phyloP scores from a whole-genome alignment of 768 basidiomycete species.

The Exsudoporus frostii region DNA sequence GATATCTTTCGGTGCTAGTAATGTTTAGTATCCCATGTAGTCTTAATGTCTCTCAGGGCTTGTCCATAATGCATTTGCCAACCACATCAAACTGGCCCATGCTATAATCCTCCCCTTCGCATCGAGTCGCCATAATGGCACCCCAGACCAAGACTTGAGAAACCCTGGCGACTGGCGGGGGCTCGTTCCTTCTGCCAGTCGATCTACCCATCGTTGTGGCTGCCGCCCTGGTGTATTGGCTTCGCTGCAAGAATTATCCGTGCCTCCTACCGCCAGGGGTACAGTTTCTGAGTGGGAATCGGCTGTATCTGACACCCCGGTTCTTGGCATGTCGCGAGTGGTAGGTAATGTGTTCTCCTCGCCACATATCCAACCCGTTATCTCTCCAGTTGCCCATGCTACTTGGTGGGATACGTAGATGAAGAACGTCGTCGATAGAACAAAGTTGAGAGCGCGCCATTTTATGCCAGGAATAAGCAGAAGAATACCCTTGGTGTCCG shows the following conservation, averaged over 20 bases:
- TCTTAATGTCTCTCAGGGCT: constrained; percentile 20
- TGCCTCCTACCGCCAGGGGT: constrained; percentile 1
- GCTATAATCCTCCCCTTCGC: constrained; percentile 41
- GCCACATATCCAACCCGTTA: constrained; percentile 62
- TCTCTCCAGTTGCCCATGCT: constrained; percentile 67
- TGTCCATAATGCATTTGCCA: constrained; percentile 60
- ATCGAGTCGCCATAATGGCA: constrained; percentile 36
- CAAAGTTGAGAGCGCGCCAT: constrained; percentile 75
- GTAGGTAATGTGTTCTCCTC: constrained; percentile 23
- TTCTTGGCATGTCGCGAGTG: constrained; percentile 9
- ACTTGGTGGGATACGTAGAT: constrained; percentile 77
- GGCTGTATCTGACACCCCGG: not conserved
- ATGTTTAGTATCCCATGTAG: constrained; percentile 2
- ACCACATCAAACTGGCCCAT: constrained; percentile 54
- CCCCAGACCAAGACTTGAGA: constrained; percentile 30
- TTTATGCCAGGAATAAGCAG: constrained; percentile 71
- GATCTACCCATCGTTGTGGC: constrained; percentile 48
- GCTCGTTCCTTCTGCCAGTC: constrained; percentile 38
- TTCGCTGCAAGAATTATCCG: constrained; percentile 17
- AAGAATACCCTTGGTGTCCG: constrained; percentile 78
- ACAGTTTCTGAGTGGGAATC: constrained; percentile 9
- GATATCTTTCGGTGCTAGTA: not conserved
- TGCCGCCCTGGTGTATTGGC: constrained; percentile 40
- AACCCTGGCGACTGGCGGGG: constrained; percentile 18
- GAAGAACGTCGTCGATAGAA: constrained; percentile 74